Conservation (phyloP, 129 eudicot species). For the Flaveria ramosissima region DNA sequence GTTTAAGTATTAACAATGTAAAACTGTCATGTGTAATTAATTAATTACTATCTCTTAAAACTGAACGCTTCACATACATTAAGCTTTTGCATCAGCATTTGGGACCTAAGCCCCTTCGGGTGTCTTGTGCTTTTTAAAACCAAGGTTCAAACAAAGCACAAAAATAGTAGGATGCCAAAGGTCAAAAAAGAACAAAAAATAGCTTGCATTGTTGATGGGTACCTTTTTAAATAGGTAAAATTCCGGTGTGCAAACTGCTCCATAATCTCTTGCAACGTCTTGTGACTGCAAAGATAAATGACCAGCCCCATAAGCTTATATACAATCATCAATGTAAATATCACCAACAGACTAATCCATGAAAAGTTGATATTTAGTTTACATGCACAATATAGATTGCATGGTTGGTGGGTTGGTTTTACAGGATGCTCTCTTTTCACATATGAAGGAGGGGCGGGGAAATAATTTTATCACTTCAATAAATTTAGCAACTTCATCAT, state of each 20-base stretch:
- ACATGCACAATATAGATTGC: neutral
- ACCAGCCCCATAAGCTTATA: neutral
- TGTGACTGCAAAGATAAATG: conserved; percentile 64
- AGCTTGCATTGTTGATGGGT: conserved; percentile 3
- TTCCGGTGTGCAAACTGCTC: conserved; percentile 98
- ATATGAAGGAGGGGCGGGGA: neutral
- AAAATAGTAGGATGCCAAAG: conserved; percentile 16
- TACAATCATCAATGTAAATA: neutral
- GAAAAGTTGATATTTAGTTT: neutral
- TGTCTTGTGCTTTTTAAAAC: neutral
- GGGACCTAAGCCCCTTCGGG: neutral
- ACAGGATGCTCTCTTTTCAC: neutral
- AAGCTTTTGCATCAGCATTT: neutral
- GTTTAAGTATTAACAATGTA: neutral
- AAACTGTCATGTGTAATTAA: neutral
- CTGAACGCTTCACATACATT: neutral
- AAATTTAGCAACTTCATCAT: neutral
- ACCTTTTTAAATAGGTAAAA: conserved; percentile 92
- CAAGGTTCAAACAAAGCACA: neutral
- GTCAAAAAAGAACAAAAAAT: neutral
- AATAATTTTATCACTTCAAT: neutral
- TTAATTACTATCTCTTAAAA: neutral
- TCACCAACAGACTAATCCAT: neutral
- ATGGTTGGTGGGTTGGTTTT: neutral
- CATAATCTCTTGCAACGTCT: conserved; percentile 92